Evolutionary conservation across 768 basidiomycete genomes (phyloP), one percentile per base, ranked within the genome.

Genomic region (Piloderma croceum): DNA sequence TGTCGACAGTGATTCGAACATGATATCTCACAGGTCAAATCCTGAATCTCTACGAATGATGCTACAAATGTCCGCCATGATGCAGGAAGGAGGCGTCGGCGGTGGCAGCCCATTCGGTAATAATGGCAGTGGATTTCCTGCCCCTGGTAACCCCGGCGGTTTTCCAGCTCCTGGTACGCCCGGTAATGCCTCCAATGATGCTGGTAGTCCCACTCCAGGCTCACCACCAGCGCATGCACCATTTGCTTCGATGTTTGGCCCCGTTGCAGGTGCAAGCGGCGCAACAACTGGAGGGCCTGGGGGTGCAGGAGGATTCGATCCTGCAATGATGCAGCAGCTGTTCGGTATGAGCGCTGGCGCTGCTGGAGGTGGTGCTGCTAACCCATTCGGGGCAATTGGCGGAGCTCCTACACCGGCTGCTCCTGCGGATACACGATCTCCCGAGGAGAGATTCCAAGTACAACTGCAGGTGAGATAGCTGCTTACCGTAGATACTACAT

Each of bases 381-480:
- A 46, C 18, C 53, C 49, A n/a, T 50, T 54, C 19, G 56, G 47
- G 15, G 36, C 35, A 48, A 34, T 39, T 51, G 23, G 58, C 59
- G 31, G 64, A 51, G 6, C 50, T 58, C 24, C 48, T 4, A 48
- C 64, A 3, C 65, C 73, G 7, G 59, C 72, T 3, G 58, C 74
- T 0, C 81, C 88, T 6, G 65, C 77, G 1, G 87, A 90, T 55
- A 62, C 77, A 4, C 68, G 89, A 53, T 72, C 87, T 13, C 82
- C 91, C 1, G 94, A 98, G 58, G 94, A 94, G 68, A 71, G 93
- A 36, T 98, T 88, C 71, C 86, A 93, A 54, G 77, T 83, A 13
- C 88, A 91, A 55, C 66, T 90, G 4, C 82, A 85, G 74, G 86
- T 83, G 33, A 34, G 37, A 22, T 34, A 37, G 39, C 38, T 19